Base-by-base conservation (phyloP, 108 stramenopile genomes). In the Nitzschia palea region DNA sequence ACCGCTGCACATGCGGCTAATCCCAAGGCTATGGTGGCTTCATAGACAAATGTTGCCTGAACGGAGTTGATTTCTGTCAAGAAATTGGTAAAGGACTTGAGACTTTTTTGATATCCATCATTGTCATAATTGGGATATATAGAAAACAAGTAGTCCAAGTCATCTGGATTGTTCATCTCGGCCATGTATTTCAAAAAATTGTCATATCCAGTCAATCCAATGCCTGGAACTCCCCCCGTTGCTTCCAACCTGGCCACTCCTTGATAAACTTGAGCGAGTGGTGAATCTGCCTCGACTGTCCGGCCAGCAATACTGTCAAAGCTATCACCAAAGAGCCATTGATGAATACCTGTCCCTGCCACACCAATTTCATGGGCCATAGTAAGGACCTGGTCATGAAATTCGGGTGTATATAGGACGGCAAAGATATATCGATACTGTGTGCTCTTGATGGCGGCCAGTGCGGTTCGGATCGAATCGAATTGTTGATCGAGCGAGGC, bases 21-120 rank as follows among this genome's bases (percentile, higher is more conserved):
- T 20, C 87, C 87, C 27, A 86, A 35, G 17, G 63, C 74, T 45
- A 88, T 74, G 4, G 80, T 58, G 10, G 87, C 78, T 69, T 88
- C 87, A 57, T 82, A 88, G 27, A 74, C 17, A 44, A 84, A 80
- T 9, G 67, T 26, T 26, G 67, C 30, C 3, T 36, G 56, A 25
- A 32, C 36, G 20, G 31, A 44, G 14, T 12, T 32, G 15, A 50
- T 52, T 1, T 53, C 31, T 20, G 33, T 18, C 30, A 63, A 30
- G 36, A 64, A 72, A 15, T 62, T 20, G 8, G 40, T 37, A 43
- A 61, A 61, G 23, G 10, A 22, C 10, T 37, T 43, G 23, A 33
- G 22, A 25, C 23, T 26, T 4, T 56, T 40, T 37, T 27, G 26
- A 23, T 32, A 43, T 50, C 4, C 14, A 37, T 15, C n/a, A 10